Evolutionary conservation across 192 early-diverging fungal species (phyloP).

Genomic region (Rhizoclosmatium globosum): DNA sequence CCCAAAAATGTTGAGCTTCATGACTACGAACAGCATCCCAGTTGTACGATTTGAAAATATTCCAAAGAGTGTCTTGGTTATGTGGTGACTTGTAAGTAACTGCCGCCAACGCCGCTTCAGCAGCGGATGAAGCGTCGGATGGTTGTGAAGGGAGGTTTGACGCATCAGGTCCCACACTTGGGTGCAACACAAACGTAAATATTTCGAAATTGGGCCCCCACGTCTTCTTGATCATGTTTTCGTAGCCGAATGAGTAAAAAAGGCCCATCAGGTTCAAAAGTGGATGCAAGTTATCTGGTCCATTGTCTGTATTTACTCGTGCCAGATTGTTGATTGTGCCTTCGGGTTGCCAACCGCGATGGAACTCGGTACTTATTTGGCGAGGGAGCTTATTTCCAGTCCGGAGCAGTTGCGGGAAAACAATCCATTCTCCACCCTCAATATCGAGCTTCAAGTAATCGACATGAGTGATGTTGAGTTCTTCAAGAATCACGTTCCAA

Average conservation of each 20-base stretch:
- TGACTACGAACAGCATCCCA: background rate
- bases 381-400: constrained; percentile 7
- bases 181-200: constrained; percentile 1
- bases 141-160: background rate
- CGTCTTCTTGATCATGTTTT: background rate
- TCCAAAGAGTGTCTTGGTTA: background rate
- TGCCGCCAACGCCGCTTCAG: background rate
- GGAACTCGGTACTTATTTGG: constrained; percentile 1
- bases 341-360: background rate
- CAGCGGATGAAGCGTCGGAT: background rate
- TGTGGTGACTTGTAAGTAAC: background rate
- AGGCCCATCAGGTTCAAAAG: background rate
- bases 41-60: background rate
- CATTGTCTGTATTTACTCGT: background rate
- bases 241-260: background rate
- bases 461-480: background rate
- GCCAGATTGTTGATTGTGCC: background rate
- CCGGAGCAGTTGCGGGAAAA: background rate
- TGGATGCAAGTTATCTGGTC: background rate
- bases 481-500: background rate
- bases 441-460: constrained; percentile 1
- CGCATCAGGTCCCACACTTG: background rate
- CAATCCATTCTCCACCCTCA: constrained; percentile 14
- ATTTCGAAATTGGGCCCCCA: constrained; percentile 12
- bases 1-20: background rate